Evolutionary conservation across 345 rosid species (phyloP).

Genomic region (Eucalyptus albens): DNA sequence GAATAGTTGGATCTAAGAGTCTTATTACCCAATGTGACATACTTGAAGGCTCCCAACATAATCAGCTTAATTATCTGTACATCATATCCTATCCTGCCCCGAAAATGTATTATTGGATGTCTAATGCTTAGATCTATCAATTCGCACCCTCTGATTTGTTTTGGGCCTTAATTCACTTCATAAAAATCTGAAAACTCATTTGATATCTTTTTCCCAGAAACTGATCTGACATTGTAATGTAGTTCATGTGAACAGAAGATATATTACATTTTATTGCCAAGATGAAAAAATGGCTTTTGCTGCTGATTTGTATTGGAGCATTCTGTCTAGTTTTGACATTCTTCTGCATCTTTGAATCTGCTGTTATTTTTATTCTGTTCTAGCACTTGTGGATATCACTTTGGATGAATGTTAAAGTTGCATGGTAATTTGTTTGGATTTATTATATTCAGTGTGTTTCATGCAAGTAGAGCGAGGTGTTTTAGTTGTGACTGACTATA

Average conservation of each 20-base stretch:
- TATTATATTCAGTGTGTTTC: background rate
- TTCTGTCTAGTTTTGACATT: background rate
- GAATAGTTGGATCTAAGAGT: background rate
- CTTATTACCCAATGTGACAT: background rate
- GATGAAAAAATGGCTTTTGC: background rate
- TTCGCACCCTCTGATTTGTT: background rate
- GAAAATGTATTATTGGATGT: background rate
- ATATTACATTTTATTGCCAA: background rate
- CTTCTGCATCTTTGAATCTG: background rate
- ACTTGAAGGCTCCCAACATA: background rate
- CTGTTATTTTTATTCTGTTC: background rate
- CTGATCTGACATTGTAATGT: background rate
- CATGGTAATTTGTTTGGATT: background rate
- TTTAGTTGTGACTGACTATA: background rate
- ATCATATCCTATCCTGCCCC: background rate
- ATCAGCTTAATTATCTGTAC: background rate
- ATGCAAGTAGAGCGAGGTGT: background rate
- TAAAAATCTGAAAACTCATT: background rate
- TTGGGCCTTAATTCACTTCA: background rate
- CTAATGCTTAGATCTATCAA: background rate
- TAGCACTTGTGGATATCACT: background rate
- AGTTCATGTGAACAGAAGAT: background rate
- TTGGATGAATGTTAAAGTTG: background rate
- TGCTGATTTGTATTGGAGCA: background rate
- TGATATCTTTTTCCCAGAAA: background rate